Evolutionary conservation across 116 monocot species (phyloP).

Genomic region (Thalassia testudinum): DNA sequence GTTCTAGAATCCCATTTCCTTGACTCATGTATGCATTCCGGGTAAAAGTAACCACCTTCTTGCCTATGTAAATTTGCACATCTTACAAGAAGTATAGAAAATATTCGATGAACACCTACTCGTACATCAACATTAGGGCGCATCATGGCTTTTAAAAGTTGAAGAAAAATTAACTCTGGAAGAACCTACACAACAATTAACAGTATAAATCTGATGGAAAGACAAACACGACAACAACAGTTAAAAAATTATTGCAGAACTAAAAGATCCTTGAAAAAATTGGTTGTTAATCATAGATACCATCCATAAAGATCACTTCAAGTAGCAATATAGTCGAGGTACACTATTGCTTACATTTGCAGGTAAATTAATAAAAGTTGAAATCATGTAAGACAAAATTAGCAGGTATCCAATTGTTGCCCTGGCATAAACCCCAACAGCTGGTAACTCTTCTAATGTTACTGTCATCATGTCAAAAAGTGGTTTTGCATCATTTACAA

Average conservation of each 20-base stretch:
- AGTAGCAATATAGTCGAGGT: too few species aligned
- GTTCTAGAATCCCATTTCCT: slow-evolving; percentile 63
- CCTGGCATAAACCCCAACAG: slow-evolving; percentile 38
- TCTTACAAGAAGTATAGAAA: too few species aligned
- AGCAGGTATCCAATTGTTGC: slow-evolving; percentile 77
- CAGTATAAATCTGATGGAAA: not conserved
- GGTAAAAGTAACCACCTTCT: slow-evolving; percentile 9
- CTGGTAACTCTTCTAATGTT: slow-evolving; percentile 63
- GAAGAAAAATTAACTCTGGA: slow-evolving; percentile 68
- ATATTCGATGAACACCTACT: too few species aligned
- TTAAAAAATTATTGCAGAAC: too few species aligned
- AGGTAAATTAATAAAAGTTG: too few species aligned
- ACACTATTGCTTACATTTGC: too few species aligned
- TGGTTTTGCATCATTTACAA: slow-evolving; percentile 46
- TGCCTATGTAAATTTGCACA: slow-evolving; percentile 26
- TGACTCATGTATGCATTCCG: slow-evolving; percentile 34
- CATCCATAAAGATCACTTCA: too few species aligned
- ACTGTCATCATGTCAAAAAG: slow-evolving; percentile 87
- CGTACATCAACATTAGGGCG: slow-evolving; percentile 86
- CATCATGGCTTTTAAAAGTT: slow-evolving; percentile 77
- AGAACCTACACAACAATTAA: slow-evolving; percentile 35
- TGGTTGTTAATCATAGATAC: too few species aligned
- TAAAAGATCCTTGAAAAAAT: too few species aligned
- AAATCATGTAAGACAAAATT: slow-evolving; percentile 74
- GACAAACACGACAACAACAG: too few species aligned